These are phyloP conservation scores for Chrysosporium queenslandicum DNA, from an alignment of 2,329 filamentous ascomycete genomes.

Conservation along the genomic window DNA sequence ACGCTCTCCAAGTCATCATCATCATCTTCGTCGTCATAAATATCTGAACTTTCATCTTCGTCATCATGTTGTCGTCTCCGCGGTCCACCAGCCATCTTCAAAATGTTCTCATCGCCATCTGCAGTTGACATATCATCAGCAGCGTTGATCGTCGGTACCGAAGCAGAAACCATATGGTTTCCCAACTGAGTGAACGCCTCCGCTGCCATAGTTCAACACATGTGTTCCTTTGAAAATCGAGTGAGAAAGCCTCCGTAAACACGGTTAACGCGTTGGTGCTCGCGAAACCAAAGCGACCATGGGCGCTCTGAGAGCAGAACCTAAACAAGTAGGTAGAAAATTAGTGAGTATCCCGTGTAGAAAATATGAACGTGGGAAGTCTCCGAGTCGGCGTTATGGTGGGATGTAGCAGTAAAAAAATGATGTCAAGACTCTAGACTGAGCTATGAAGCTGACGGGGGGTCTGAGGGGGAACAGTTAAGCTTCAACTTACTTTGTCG, in stretches of 20 bases:
- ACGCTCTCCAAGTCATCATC: constrained; percentile 69
- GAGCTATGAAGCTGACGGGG: constrained; percentile 5
- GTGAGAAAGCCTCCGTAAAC: background rate
- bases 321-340: background rate
- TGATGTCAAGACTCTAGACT: constrained; percentile 1
- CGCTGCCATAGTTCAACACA: constrained; percentile 56
- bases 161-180: constrained; percentile 68
- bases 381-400: background rate
- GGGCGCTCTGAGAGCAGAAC: background rate
- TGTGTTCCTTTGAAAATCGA: constrained; percentile 1
- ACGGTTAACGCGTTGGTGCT: background rate
- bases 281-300: background rate
- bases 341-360: background rate
- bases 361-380: background rate
- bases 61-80: constrained; percentile 65
- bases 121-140: constrained; percentile 65
- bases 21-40: constrained; percentile 77
- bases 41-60: constrained; percentile 80
- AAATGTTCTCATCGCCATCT: constrained; percentile 69
- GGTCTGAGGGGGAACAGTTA: background rate
- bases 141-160: constrained; percentile 77
- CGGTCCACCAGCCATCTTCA: constrained; percentile 54
- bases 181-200: constrained; percentile 82
- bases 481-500: constrained; percentile 3
- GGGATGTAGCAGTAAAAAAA: background rate